Base-by-base conservation (phyloP, 192 early-diverging fungal genomes). In the Mortierella hygrophila region DNA sequence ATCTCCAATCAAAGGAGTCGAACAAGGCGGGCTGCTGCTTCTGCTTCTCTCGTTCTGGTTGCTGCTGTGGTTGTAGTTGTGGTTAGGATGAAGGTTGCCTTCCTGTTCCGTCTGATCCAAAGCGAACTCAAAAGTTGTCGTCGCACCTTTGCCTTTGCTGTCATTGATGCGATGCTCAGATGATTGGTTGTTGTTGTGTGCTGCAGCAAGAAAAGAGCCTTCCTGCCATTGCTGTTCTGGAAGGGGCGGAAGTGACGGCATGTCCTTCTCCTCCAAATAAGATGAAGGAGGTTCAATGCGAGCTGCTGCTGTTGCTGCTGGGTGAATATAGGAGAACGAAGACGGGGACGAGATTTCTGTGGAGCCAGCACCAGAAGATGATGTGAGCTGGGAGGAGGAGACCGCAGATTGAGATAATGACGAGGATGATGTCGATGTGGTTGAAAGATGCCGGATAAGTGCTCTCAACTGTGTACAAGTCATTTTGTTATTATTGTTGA, bases 371-470 rank as follows among this genome's bases (percentile, higher is more conserved):
- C 49, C 49, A 52, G 49, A 52, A 2, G 18, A 52, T 52, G 73
- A 70, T 37, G 68, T n/a, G 42, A 70, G 40, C 20, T 29, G 65
- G 26, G 69, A 49, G 23, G 32, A 47, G 37, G 68, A 47, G 13
- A 38, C 21, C 2, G 74, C 70, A 4, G 74, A 63, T 3, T 35
- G 21, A 23, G 78, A 41, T 26, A 73, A 15, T 37, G 68, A 55
- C 0, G 77, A 72, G 3, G 82, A 79, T 4, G 76, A 52, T 26
- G 83, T 65, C 13, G 83, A 65, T 20, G 72, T 71, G 9, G 83
- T 85, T 44, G 78, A 80, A 42, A 65, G 75, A 60, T 85, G 75
- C 60, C 83, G 70, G 42, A 74, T 80, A 35, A 85, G 78, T 35
- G 78, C 83, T 80, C 78, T 85, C 83, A 85, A 29, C 83, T 85